Evolutionary conservation across 2,329 filamentous ascomycete genomes (phyloP).

Genomic region (Calonectria montana): DNA sequence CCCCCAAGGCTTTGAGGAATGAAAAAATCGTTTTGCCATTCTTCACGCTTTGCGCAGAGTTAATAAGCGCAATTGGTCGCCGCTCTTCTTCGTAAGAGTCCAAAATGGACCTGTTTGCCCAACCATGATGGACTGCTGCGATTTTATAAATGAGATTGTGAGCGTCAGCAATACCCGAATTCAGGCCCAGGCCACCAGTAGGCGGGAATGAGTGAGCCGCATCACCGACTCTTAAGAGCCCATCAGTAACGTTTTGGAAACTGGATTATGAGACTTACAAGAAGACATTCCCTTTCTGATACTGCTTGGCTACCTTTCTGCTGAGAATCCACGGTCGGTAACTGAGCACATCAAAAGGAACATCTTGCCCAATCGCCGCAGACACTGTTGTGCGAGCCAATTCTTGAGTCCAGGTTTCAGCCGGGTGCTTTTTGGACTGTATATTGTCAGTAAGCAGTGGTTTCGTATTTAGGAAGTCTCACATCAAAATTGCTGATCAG

Average conservation of each 20-base stretch:
- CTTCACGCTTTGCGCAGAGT: constrained; percentile 55
- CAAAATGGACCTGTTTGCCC: constrained; percentile 45
- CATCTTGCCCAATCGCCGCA: constrained; percentile 45
- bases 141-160: constrained; percentile 52
- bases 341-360: constrained; percentile 52
- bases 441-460: background rate
- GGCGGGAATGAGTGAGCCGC: constrained; percentile 49
- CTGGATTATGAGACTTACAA: background rate
- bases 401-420: constrained; percentile 11
- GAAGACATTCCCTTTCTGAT: constrained; percentile 41
- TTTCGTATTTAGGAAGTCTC: background rate
- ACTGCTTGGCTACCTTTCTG: constrained; percentile 53
- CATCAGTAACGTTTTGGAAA: background rate
- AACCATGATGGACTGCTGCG: constrained; percentile 47
- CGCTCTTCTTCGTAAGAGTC: constrained; percentile 52
- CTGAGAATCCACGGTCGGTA: constrained; percentile 50
- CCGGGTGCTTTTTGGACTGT: constrained; percentile 13
- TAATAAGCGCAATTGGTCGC: constrained; percentile 52
- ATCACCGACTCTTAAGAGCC: constrained; percentile 33
- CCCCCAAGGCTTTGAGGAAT: constrained; percentile 52
- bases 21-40: constrained; percentile 56
- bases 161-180: constrained; percentile 47
- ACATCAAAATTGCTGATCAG: constrained; percentile 56
- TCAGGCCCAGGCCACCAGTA: constrained; percentile 47
- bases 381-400: background rate